These are phyloP conservation scores for Fraxinus floribunda DNA, from an alignment of 305 asterid genomes.

Conservation along the genomic window DNA sequence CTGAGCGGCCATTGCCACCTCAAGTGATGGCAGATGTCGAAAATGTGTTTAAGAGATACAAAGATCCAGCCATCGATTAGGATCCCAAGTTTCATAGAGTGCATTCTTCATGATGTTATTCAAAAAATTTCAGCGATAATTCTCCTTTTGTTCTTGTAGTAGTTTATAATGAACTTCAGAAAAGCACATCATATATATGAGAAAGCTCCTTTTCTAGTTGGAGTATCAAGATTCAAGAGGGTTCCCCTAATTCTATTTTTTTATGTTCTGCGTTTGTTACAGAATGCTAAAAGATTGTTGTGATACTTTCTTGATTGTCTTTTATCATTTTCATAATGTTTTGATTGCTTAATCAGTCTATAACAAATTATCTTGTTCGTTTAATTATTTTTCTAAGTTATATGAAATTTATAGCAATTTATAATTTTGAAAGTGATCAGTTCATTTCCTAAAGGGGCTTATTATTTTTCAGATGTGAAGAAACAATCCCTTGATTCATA, in stretches of 20 bases:
- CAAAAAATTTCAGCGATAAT: not conserved
- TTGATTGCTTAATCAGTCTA: not conserved
- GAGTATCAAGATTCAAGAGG: not conserved
- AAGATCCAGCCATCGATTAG: slow-evolving; percentile 72
- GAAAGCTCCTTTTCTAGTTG: not conserved
- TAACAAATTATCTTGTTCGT: not conserved
- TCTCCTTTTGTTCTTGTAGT: not conserved
- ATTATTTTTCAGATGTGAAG: not conserved
- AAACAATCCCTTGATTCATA: too few species aligned
- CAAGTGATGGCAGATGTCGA: slow-evolving; percentile 62
- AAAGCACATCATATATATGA: not conserved
- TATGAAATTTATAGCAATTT: not conserved
- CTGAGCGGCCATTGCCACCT: slow-evolving; percentile 65
- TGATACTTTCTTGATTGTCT: not conserved
- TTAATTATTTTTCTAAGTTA: not conserved
- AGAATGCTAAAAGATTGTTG: not conserved
- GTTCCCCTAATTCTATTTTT: not conserved
- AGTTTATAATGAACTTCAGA: not conserved
- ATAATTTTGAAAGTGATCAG: not conserved
- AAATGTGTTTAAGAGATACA: slow-evolving; percentile 64
- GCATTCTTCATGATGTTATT: not conserved
- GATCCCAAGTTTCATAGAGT: not conserved
- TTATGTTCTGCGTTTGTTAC: not conserved
- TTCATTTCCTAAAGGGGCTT: not conserved
- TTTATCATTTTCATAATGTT: not conserved